A percentile compares a stretch with the other conserved stretches of the same genome.
Evolutionary conservation across 805 yeast species (phyloP).

Genomic region (Jamesozyma jinghongensis): DNA sequence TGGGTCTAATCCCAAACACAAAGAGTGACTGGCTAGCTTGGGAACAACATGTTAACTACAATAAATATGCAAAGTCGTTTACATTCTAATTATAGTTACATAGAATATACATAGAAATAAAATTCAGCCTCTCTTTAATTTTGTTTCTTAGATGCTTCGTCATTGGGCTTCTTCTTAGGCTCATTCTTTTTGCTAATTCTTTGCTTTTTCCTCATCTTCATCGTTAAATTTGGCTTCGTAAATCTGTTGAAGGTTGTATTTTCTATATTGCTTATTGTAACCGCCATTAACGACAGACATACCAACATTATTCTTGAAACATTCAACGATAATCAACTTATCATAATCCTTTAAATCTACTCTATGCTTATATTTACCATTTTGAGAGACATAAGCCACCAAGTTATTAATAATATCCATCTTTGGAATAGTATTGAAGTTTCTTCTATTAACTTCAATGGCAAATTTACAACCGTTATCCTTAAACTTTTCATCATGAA

Average conservation of each 20-base stretch:
- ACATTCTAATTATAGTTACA: slow-evolving; percentile 11
- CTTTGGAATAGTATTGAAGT: slow-evolving; percentile 63
- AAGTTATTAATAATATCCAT: slow-evolving; percentile 64
- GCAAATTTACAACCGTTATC: slow-evolving; percentile 50
- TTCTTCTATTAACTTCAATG: slow-evolving; percentile 68
- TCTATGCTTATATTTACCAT: slow-evolving; percentile 47
- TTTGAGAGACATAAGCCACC: slow-evolving; percentile 63
- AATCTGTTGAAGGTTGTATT: slow-evolving; percentile 76
- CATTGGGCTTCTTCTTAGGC: not conserved
- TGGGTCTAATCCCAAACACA: slow-evolving; percentile 88
- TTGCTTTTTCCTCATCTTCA: slow-evolving; percentile 4
- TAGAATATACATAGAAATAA: slow-evolving; percentile 5
- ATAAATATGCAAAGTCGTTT: slow-evolving; percentile 14
- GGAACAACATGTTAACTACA: slow-evolving; percentile 41
- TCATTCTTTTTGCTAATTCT: not conserved
- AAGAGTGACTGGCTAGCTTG: slow-evolving; percentile 89
- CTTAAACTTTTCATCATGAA: slow-evolving; percentile 37
- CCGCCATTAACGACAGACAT: slow-evolving; percentile 70
- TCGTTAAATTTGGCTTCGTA: slow-evolving; percentile 37
- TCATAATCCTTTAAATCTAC: slow-evolving; percentile 79
- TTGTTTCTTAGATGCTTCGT: not conserved
- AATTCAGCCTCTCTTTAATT: too few relatives aligned
- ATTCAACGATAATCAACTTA: slow-evolving; percentile 71
- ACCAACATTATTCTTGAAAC: slow-evolving; percentile 84
- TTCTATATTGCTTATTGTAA: slow-evolving; percentile 41